Evolutionary conservation across 139 green algal species (phyloP).

Genomic region (Trebouxia sp.): DNA sequence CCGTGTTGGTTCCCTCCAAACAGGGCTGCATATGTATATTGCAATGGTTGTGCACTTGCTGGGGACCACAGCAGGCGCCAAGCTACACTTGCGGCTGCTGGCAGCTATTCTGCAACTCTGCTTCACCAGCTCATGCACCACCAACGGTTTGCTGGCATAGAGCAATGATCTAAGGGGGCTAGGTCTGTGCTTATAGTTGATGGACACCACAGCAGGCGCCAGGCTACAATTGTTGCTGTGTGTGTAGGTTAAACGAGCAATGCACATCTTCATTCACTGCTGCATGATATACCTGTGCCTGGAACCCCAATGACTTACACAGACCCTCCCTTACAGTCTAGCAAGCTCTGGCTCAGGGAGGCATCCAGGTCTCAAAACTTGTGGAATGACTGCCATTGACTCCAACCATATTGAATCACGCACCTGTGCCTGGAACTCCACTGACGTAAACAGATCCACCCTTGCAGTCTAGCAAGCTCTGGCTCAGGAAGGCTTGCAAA

Average conservation of each 20-base stretch:
- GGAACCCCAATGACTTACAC: neutral
- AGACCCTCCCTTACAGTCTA: neutral
- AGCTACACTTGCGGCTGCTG: neutral
- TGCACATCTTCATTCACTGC: neutral
- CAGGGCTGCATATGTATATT: neutral
- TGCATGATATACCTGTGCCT: neutral
- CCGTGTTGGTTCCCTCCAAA: neutral
- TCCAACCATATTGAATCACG: neutral
- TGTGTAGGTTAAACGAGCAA: neutral
- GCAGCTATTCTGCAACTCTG: slow-evolving; percentile 22
- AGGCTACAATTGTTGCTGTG: no score
- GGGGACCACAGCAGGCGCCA: slow-evolving; percentile 45
- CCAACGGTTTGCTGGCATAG: slow-evolving; percentile 51
- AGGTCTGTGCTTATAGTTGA: no score
- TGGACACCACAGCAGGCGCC: neutral
- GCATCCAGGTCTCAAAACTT: neutral
- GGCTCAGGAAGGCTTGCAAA: slow-evolving; percentile 40
- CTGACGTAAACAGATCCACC: slow-evolving; percentile 51
- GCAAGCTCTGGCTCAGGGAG: no score
- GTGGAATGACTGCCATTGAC: neutral
- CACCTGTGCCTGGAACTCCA: slow-evolving; percentile 58
- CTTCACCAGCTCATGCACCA: slow-evolving; percentile 45
- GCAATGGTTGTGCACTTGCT: slow-evolving; percentile 68
- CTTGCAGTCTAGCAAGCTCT: neutral
- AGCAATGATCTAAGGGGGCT: no score